Evolutionary conservation across 768 basidiomycete species (phyloP), one percentile per base, ranked within the genome.

Genomic region (Boletus sp.): DNA sequence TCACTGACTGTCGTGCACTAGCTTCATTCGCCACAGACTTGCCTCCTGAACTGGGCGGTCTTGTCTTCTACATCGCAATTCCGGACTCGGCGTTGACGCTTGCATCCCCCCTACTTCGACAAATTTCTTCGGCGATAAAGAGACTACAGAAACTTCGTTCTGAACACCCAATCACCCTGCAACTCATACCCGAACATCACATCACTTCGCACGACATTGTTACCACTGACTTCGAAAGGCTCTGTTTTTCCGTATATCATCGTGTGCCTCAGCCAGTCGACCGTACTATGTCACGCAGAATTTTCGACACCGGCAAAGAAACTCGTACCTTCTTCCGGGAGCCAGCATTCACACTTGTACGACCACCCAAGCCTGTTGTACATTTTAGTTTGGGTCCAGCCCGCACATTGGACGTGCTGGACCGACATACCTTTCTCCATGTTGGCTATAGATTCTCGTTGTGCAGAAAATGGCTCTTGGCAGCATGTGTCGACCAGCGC

Each of bases 401-500:
- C 2, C 71, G 70, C 7, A 69, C 80, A 2, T 63, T 80, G 41
- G 84, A 85, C 55, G 80, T 85, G 15, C 52, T 80, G 47, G 82
- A 85, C 50, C 73, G 80, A 30, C 78, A 85, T 59, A 85, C 82
- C 1, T 71, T 93, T 52, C 73, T 94, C 44, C 92, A 94, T 67
- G 78, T 93, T 39, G 92, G 83, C 3, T 94, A 94, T 68, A 77
- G 73, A 40, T 58, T 87, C 2, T 86, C 87, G 11, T 62, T 68
- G 5, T 89, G 87, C 56, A 81, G 86, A 10, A 87, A 86, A 67
- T 94, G 92, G 92, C 76, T 93, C 7, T 67, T 90, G 17, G 83
- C 83, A n/a, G 77, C 83, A 32, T 88, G 86, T 63, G 74, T 89
- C 7, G 92, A 94, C 65, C 84, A 92, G 67, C 78, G 87, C 2